phyloP scores from a whole-genome alignment of 495 filamentous ascomycete genomes.

The Daldinia bambusicola region DNA sequence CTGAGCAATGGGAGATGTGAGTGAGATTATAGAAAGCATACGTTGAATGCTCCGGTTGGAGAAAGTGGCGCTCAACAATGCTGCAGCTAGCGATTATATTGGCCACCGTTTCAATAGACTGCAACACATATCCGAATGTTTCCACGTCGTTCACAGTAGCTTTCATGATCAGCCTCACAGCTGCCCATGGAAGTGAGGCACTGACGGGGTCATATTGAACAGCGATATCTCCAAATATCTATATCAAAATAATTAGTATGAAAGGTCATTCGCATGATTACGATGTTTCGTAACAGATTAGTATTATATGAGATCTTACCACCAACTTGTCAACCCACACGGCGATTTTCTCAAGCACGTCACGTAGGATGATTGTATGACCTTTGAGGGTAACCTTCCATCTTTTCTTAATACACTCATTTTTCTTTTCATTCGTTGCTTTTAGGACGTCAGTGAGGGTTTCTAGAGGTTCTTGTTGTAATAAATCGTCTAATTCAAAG shows the following conservation, averaged over 20 bases:
- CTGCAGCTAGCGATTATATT: not conserved
- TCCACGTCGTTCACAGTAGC: not conserved
- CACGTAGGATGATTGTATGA: not conserved
- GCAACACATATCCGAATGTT: not conserved
- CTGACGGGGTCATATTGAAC: not conserved
- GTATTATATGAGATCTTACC: not conserved
- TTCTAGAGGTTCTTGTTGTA: not conserved
- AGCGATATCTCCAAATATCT: not conserved
- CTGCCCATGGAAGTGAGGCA: not conserved
- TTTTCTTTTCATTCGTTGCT: constrained; percentile 1
- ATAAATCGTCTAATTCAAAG: not conserved
- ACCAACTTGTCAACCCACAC: not conserved
- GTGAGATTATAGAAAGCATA: not conserved
- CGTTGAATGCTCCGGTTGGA: not conserved
- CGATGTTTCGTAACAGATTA: too few relatives aligned
- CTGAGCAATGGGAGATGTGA: not conserved
- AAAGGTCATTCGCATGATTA: not conserved
- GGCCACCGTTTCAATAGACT: not conserved
- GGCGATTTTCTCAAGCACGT: not conserved
- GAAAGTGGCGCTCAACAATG: not conserved
- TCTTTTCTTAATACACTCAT: constrained; percentile 3
- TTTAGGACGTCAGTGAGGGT: not conserved
- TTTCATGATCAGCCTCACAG: constrained; percentile 1
- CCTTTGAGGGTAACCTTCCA: not conserved
- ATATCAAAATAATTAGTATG: not conserved